Base-by-base conservation (phyloP, 1,284 basidiomycete genomes). In the Jaminaea rosea region DNA sequence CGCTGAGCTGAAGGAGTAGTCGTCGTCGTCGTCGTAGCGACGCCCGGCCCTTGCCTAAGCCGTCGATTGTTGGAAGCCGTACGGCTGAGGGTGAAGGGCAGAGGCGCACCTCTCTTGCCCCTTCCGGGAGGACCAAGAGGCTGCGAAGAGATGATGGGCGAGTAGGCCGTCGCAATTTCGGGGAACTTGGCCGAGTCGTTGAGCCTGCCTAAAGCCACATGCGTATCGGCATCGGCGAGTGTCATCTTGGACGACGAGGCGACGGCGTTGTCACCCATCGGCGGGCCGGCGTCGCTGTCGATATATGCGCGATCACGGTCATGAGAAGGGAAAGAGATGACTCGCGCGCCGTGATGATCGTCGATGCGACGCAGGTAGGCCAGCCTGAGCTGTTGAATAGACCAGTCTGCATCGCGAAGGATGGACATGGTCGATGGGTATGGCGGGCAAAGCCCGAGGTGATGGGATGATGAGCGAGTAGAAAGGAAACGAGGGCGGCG, bases 361-460 rank as follows among this genome's bases (percentile, higher is more conserved):
- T 67, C 65, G 27, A 69, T 60, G n/a, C 59, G 50, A 26, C 62
- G 55, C 26, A 69, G 53, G 29, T 69, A 69, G 13, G 63, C 60
- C 1, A 69, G 59, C 10, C 67, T 47, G 19, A 69, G 54, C 21
- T 63, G 58, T 47, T 66, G 62, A 17, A 67, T 66, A 13, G 63
- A 45, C 28, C 63, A 61, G 49, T 50, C 48, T 21, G 39, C 13
- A n/a, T 8, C 7, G 7, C 13, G 39, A 42, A 23, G 4, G 4
- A 36, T n/a, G 3, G 34, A n/a, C n/a, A n/a, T n/a, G n/a, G n/a
- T n/a, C n/a, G n/a, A n/a, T n/a, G n/a, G n/a, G n/a, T n/a, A n/a
- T n/a, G n/a, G n/a, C n/a, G n/a, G n/a, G n/a, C n/a, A n/a, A n/a
- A n/a, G n/a, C n/a, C n/a, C n/a, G n/a, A n/a, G n/a, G n/a, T n/a